Percentiles rank a stretch among this genome's conserved stretches.
These are phyloP conservation scores for Aspergillus carbonarius DNA, from an alignment of 2,329 filamentous ascomycete species.

Conservation along the genomic window DNA sequence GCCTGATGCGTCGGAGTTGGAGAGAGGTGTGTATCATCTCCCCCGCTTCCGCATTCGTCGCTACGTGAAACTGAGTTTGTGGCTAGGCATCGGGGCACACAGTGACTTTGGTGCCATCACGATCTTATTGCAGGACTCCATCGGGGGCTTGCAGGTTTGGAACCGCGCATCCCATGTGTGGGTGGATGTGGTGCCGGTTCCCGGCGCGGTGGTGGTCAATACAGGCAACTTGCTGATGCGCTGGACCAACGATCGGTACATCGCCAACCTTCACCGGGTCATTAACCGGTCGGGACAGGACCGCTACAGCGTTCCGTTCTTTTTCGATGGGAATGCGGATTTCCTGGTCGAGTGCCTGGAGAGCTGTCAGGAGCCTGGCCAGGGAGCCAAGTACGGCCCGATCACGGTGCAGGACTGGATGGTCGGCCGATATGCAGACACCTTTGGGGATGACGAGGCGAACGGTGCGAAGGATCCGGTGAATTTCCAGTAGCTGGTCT, in stretches of 20 bases:
- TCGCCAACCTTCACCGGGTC: slow-evolving; percentile 35
- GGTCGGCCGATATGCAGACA: slow-evolving; percentile 2
- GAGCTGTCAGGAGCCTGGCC: background rate
- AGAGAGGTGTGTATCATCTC: slow-evolving; percentile 18
- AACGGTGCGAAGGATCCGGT: background rate
- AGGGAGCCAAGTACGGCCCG: background rate
- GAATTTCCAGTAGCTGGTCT: background rate
- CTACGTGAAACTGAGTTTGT: too few species aligned
- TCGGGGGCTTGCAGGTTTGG: slow-evolving; percentile 54
- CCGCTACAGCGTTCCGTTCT: slow-evolving; percentile 37
- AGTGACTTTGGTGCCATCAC: slow-evolving; percentile 60
- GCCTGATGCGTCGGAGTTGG: slow-evolving; percentile 12
- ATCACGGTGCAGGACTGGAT: slow-evolving; percentile 1
- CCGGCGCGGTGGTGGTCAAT: slow-evolving; percentile 54
- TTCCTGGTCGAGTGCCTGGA: slow-evolving; percentile 3
- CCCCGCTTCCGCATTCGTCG: background rate
- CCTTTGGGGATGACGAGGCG: background rate
- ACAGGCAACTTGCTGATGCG: slow-evolving; percentile 51
- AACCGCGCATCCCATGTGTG: slow-evolving; percentile 46
- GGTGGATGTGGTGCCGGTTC: slow-evolving; percentile 46
- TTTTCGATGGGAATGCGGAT: slow-evolving; percentile 32
- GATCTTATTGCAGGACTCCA: slow-evolving; percentile 54
- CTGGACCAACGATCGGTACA: slow-evolving; percentile 36
- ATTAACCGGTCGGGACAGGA: slow-evolving; percentile 35
- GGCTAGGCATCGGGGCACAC: slow-evolving; percentile 47